These are phyloP conservation scores for Fagopyrum homotropicum DNA, from an alignment of 148 eudicot species.

Conservation along the genomic window DNA sequence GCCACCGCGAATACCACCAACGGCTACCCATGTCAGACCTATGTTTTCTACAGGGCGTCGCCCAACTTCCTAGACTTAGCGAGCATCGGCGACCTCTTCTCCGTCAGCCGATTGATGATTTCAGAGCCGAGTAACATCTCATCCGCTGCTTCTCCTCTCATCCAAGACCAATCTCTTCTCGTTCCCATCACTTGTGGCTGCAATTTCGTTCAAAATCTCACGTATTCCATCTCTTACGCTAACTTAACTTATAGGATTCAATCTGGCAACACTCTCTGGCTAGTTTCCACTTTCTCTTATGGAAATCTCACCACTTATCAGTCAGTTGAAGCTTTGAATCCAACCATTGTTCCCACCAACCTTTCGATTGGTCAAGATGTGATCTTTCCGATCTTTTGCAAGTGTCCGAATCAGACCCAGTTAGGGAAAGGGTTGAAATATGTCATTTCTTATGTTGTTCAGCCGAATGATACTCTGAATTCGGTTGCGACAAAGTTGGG, in stretches of 20 bases:
- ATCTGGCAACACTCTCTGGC: conserved; percentile 45
- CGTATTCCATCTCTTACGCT: conserved; percentile 40
- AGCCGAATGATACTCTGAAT: conserved; percentile 41
- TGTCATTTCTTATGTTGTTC: conserved; percentile 68
- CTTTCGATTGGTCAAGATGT: conserved; percentile 36
- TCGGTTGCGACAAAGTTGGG: conserved; percentile 48
- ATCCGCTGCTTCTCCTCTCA: conserved; percentile 31
- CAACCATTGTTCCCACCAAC: conserved; percentile 32
- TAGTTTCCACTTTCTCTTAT: conserved; percentile 31
- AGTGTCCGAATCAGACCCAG: conserved; percentile 51
- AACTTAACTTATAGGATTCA: conserved; percentile 32
- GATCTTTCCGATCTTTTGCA: conserved; percentile 65
- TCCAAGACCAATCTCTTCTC: conserved; percentile 48
- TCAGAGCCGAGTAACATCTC: conserved; percentile 69
- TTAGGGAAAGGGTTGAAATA: conserved; percentile 26
- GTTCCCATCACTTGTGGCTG: conserved; percentile 67
- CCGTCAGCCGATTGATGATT: conserved; percentile 55
- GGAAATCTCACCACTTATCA: conserved; percentile 70
- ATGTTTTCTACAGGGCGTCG: conserved; percentile 47
- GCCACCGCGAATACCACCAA: conserved; percentile 25
- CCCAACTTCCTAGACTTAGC: conserved; percentile 44
- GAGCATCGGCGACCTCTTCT: conserved; percentile 65
- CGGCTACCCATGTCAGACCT: conserved; percentile 56
- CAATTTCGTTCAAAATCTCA: conserved; percentile 25
- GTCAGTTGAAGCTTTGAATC: conserved; percentile 58